Evolutionary conservation across 306 rosid genomes (phyloP).

Genomic region (Coriaria nepalensis): DNA sequence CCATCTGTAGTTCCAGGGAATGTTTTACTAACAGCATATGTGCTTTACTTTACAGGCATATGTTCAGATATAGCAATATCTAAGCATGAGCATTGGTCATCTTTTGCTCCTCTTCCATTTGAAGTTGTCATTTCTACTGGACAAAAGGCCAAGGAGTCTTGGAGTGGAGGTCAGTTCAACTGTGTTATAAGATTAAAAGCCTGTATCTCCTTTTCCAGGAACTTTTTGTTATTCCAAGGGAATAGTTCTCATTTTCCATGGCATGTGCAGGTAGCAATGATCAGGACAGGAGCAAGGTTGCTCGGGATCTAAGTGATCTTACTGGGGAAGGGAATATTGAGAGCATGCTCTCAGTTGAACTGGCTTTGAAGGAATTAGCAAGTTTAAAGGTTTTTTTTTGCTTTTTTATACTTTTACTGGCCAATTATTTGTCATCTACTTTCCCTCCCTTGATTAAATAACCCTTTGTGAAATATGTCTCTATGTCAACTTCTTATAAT

Average conservation of each 20-base stretch:
- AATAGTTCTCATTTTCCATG: constrained; percentile 3
- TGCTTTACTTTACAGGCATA: constrained; percentile 43
- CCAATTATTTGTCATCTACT: constrained; percentile 1
- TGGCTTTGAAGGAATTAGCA: constrained; percentile 78
- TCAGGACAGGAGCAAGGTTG: constrained; percentile 49
- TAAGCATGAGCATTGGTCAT: constrained; percentile 88
- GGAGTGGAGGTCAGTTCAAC: constrained; percentile 39
- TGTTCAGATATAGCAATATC: constrained; percentile 69
- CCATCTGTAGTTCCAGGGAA: neutral
- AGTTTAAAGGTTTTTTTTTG: constrained; percentile 54
- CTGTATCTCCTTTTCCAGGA: neutral
- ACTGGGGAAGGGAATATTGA: constrained; percentile 91
- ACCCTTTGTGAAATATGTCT: too few relatives aligned
- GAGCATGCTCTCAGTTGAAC: constrained; percentile 94
- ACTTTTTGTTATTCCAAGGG: too few relatives aligned
- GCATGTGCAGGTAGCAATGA: constrained; percentile 46
- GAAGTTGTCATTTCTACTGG: constrained; percentile 91
- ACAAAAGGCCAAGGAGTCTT: constrained; percentile 94
- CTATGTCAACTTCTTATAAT: too few relatives aligned
- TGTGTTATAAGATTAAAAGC: neutral
- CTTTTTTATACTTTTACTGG: neutral
- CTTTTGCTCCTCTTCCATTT: constrained; percentile 90
- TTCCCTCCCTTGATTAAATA: too few relatives aligned
- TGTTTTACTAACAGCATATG: neutral
- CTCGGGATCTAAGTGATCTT: constrained; percentile 70